Evolutionary conservation across 2,329 filamentous ascomycete species (phyloP).

Genomic region (Fusarium sp.): DNA sequence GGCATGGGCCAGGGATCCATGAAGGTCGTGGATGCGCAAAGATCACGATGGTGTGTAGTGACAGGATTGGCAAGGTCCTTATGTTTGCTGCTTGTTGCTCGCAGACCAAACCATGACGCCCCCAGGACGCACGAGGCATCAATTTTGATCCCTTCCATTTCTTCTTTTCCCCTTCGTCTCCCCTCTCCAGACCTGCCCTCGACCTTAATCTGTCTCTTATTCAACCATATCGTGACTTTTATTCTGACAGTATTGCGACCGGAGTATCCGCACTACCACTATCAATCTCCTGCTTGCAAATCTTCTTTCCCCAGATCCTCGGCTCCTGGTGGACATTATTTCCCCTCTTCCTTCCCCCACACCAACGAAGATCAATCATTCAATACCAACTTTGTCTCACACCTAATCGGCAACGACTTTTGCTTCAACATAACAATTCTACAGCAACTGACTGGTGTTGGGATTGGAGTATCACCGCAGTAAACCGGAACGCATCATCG

Average conservation of each 20-base stretch:
- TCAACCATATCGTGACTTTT: slow-evolving; percentile 23
- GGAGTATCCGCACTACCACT: slow-evolving; percentile 15
- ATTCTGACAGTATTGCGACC: not conserved
- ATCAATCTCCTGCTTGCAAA: slow-evolving; percentile 28
- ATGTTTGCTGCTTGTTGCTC: slow-evolving; percentile 26
- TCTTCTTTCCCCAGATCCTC: slow-evolving; percentile 39
- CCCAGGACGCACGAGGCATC: slow-evolving; percentile 44
- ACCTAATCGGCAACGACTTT: slow-evolving; percentile 18
- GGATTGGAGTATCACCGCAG: not conserved
- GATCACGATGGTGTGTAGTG: slow-evolving; percentile 50
- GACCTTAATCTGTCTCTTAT: slow-evolving; percentile 13
- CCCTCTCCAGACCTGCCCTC: slow-evolving; percentile 13
- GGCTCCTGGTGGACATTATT: slow-evolving; percentile 30
- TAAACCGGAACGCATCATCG: not conserved
- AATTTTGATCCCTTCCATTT: slow-evolving; percentile 40
- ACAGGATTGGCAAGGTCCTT: slow-evolving; percentile 40
- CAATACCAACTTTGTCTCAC: slow-evolving; percentile 14
- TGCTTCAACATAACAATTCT: slow-evolving; percentile 7
- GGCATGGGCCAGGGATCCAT: slow-evolving; percentile 45
- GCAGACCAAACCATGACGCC: slow-evolving; percentile 50
- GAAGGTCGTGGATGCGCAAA: slow-evolving; percentile 42
- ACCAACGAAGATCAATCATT: slow-evolving; percentile 34
- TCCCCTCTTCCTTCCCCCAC: slow-evolving; percentile 36
- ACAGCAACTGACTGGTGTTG: not conserved
- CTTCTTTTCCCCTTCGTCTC: slow-evolving; percentile 39